Percentiles rank a stretch among this genome's conserved stretches.
Conservation (phyloP, 495 filamentous ascomycete species). For the Patellaria atrata region DNA sequence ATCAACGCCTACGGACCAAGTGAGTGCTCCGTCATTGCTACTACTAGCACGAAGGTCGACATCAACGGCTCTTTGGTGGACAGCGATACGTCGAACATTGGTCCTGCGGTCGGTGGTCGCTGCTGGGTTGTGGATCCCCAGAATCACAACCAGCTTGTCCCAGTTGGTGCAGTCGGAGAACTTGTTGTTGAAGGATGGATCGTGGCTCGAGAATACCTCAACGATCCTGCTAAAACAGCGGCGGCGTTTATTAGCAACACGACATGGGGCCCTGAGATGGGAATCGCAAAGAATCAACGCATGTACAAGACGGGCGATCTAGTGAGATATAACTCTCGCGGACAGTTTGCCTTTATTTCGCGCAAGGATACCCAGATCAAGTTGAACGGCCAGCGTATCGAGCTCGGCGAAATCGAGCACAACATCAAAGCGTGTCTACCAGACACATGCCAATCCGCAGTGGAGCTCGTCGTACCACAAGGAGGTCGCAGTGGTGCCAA, state of each 20-base stretch:
- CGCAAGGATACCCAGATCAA: conserved; percentile 29
- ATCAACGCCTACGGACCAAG: conserved; percentile 14
- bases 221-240: conserved; percentile 11
- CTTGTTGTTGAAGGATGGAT: conserved; percentile 25
- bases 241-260: conserved; percentile 12
- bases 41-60: not conserved
- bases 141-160: conserved; percentile 26
- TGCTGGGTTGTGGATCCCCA: conserved; percentile 31
- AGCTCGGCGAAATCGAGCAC: conserved; percentile 41
- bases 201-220: conserved; percentile 16
- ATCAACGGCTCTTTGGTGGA: conserved; percentile 5
- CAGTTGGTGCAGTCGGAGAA: conserved; percentile 34
- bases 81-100: conserved; percentile 9
- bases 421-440: conserved; percentile 27
- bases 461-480: conserved; percentile 14
- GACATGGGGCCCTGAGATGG: conserved; percentile 2
- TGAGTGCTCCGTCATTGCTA: conserved; percentile 9
- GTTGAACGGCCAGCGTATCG: conserved; percentile 29
- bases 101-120: conserved; percentile 3
- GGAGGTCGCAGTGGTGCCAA: conserved; percentile 9
- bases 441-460: conserved; percentile 8
- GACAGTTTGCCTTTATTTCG: conserved; percentile 33
- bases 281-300: not conserved
- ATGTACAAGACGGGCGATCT: conserved; percentile 31
- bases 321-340: conserved; percentile 28